phyloP scores from a whole-genome alignment of 2,329 filamentous ascomycete genomes.

The Arthrobotrys sphaeroides region DNA sequence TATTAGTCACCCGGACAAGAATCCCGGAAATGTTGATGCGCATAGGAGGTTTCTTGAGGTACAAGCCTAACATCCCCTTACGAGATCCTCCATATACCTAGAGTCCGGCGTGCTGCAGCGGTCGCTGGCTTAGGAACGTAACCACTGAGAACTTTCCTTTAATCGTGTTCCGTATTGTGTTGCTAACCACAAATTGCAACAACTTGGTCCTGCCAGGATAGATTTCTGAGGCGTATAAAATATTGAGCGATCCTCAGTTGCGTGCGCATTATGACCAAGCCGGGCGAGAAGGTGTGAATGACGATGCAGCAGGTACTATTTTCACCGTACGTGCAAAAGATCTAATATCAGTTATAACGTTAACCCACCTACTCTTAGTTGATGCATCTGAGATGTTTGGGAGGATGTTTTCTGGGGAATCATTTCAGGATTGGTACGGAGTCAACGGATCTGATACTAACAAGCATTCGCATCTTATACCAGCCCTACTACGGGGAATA shows the following conservation, averaged over 20 bases:
- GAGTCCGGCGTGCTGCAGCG: too few relatives aligned
- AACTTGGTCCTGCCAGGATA: not conserved
- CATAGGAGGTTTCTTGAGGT: conserved; percentile 35
- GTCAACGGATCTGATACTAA: not conserved
- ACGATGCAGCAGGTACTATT: conserved; percentile 28
- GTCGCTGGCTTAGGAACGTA: too few relatives aligned
- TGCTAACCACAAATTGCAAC: conserved; percentile 28
- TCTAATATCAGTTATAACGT: not conserved
- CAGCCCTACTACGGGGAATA: too few relatives aligned
- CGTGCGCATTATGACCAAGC: conserved; percentile 26
- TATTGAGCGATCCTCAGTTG: conserved; percentile 23
- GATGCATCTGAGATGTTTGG: conserved; percentile 39
- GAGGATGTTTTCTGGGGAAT: conserved; percentile 37
- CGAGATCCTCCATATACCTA: too few relatives aligned
- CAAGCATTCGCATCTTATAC: too few relatives aligned
- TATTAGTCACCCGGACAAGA: conserved; percentile 39
- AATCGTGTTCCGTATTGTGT: not conserved
- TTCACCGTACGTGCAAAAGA: too few relatives aligned
- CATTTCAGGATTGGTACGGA: conserved; percentile 36
- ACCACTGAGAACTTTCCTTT: not conserved
- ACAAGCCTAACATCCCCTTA: not conserved
- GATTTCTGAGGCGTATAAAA: conserved; percentile 34
- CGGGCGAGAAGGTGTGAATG: conserved; percentile 22
- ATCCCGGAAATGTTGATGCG: conserved; percentile 22
- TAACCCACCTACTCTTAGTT: not conserved